Conservation (phyloP, 345 rosid genomes). For the Aquilaria sinensis region DNA sequence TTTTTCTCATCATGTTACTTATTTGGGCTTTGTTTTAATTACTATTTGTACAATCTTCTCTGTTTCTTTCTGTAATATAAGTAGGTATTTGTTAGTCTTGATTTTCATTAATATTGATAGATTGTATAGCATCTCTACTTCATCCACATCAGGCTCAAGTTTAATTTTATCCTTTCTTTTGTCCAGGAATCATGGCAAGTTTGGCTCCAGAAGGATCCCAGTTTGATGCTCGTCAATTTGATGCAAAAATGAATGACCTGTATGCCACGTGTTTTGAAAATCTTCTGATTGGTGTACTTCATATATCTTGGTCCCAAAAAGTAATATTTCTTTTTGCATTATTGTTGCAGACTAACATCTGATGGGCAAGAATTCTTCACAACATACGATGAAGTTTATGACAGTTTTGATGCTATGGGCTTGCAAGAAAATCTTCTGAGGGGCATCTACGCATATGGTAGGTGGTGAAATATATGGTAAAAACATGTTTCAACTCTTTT, state of each 20-base stretch:
- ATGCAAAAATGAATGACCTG: slow-evolving; percentile 72
- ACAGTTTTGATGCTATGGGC: slow-evolving; percentile 84
- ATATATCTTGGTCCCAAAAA: not conserved
- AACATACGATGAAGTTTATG: slow-evolving; percentile 70
- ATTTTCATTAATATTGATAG: not conserved
- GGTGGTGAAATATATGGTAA: slow-evolving; percentile 2
- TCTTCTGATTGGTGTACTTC: not conserved
- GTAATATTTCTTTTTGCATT: not conserved
- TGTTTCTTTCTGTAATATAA: not conserved
- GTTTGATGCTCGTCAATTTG: slow-evolving; percentile 67
- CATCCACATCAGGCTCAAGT: not conserved
- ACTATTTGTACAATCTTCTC: too few species aligned
- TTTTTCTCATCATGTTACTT: not conserved
- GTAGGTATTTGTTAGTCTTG: too few species aligned
- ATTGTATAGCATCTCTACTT: not conserved
- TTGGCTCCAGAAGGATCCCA: slow-evolving; percentile 69
- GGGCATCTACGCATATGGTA: slow-evolving; percentile 95
- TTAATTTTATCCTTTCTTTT: not conserved
- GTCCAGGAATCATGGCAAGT: slow-evolving; percentile 60
- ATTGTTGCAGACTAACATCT: slow-evolving; percentile 32
- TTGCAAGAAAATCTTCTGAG: slow-evolving; percentile 74
- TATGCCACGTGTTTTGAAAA: slow-evolving; percentile 22
- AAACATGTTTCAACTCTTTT: too few species aligned
- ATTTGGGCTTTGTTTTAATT: not conserved
- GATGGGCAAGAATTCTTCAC: slow-evolving; percentile 74